A percentile compares a stretch with the other conserved stretches of the same genome.
phyloP scores from a whole-genome alignment of 164 flowering plant genomes.

The Macadamia integrifolia region DNA sequence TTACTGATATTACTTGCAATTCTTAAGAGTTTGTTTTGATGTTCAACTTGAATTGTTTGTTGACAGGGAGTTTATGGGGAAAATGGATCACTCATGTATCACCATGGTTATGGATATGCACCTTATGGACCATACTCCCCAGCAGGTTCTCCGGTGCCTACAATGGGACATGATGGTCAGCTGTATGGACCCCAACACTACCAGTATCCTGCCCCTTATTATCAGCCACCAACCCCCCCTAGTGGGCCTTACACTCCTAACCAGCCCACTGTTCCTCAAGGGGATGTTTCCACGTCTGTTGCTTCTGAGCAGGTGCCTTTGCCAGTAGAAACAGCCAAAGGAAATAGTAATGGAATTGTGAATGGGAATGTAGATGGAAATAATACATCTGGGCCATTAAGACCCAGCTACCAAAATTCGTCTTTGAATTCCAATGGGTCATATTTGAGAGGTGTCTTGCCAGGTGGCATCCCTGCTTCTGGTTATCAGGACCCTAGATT shows the following conservation, averaged over 20 bases:
- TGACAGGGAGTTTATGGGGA: constrained; percentile 59
- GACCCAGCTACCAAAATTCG: constrained; percentile 34
- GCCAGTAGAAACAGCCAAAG: constrained; percentile 41
- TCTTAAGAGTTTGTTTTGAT: background rate
- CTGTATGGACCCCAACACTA: constrained; percentile 74
- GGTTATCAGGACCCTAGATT: constrained; percentile 55
- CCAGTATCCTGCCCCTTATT: constrained; percentile 62
- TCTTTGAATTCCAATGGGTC: constrained; percentile 34
- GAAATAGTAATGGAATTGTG: constrained; percentile 29
- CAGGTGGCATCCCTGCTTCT: constrained; percentile 39
- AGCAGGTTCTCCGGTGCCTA: constrained; percentile 60
- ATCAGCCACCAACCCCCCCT: constrained; percentile 43
- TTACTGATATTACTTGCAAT: background rate
- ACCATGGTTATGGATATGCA: constrained; percentile 66
- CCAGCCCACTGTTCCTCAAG: constrained; percentile 26
- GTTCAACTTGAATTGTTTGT: background rate
- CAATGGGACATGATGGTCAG: constrained; percentile 76
- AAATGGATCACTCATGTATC: constrained; percentile 54
- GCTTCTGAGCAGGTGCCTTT: constrained; percentile 49
- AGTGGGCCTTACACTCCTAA: constrained; percentile 33
- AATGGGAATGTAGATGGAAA: constrained; percentile 36
- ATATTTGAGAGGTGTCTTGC: constrained; percentile 37
- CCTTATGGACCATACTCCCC: constrained; percentile 72
- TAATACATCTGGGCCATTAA: constrained; percentile 32
- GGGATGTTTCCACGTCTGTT: constrained; percentile 38